These are phyloP conservation scores for Recurvomyces mirabilis DNA, from an alignment of 495 filamentous ascomycete genomes.

Conservation along the genomic window DNA sequence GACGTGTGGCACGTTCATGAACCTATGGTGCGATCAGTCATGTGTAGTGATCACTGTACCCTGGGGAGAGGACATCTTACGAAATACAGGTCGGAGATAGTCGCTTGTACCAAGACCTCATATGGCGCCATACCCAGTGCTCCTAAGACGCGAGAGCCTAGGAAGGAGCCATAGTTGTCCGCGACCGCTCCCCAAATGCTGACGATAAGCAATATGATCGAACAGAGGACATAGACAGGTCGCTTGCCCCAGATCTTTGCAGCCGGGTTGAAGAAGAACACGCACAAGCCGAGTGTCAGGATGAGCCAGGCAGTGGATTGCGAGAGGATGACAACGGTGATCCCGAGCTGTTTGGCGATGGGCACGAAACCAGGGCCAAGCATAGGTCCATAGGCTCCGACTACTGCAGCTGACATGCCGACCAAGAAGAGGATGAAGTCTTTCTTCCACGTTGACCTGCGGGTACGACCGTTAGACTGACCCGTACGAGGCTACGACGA, in stretches of 20 bases:
- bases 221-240: conserved; percentile 49
- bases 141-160: conserved; percentile 40
- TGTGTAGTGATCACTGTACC: background rate
- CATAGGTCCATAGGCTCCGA: conserved; percentile 47
- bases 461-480: background rate
- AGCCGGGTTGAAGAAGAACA: conserved; percentile 51
- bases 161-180: conserved; percentile 44
- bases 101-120: conserved; percentile 46
- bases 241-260: conserved; percentile 54
- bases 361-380: conserved; percentile 34
- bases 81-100: conserved; percentile 24
- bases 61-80: no score
- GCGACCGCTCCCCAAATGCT: conserved; percentile 52
- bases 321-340: conserved; percentile 32
- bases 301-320: conserved; percentile 39
- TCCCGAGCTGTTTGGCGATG: conserved; percentile 35
- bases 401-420: conserved; percentile 42
- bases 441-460: conserved; percentile 17
- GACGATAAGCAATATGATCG: conserved; percentile 45
- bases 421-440: conserved; percentile 38
- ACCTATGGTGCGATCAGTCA: conserved; percentile 42
- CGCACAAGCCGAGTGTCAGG: conserved; percentile 41
- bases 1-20: conserved; percentile 53
- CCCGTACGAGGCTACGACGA: background rate
- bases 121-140: conserved; percentile 49